Evolutionary conservation across 2,329 filamentous ascomycete species (phyloP).

Genomic region (Claviceps maximensis): DNA sequence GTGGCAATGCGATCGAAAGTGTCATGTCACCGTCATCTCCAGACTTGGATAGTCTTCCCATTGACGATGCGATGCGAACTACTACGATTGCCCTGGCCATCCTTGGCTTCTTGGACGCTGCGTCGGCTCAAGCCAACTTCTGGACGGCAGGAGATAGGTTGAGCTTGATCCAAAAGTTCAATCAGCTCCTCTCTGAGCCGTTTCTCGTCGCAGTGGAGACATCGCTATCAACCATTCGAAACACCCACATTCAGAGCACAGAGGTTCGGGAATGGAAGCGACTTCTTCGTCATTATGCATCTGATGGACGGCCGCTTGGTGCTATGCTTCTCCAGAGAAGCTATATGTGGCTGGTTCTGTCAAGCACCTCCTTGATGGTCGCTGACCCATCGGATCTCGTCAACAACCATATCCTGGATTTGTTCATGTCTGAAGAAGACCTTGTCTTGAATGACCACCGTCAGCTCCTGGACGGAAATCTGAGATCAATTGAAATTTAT

Average conservation of each 20-base stretch:
- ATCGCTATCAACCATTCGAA: slow-evolving; percentile 79
- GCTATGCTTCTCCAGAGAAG: slow-evolving; percentile 84
- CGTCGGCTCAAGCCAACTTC: slow-evolving; percentile 63
- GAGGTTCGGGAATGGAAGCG: slow-evolving; percentile 75
- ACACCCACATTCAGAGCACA: slow-evolving; percentile 53
- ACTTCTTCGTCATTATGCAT: slow-evolving; percentile 70
- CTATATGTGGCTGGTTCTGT: slow-evolving; percentile 73
- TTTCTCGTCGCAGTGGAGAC: slow-evolving; percentile 82
- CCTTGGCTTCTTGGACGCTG: slow-evolving; percentile 80
- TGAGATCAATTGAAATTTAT: slow-evolving; percentile 46
- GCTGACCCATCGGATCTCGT: slow-evolving; percentile 46
- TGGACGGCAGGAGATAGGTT: slow-evolving; percentile 68
- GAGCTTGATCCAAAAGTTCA: slow-evolving; percentile 57
- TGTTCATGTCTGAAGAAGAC: slow-evolving; percentile 49
- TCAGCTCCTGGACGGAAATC: slow-evolving; percentile 35
- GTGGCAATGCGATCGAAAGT: slow-evolving; percentile 46
- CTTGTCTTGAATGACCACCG: slow-evolving; percentile 23
- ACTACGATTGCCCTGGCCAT: slow-evolving; percentile 72
- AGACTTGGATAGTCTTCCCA: slow-evolving; percentile 42
- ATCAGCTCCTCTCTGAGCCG: slow-evolving; percentile 63
- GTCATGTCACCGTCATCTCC: slow-evolving; percentile 39
- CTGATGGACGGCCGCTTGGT: slow-evolving; percentile 66
- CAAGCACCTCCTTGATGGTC: slow-evolving; percentile 62
- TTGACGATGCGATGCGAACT: slow-evolving; percentile 54
- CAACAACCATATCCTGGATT: slow-evolving; percentile 55